Evolutionary conservation across 1,139 yeast genomes (phyloP).

Genomic region (Sugiyamaella sp.): DNA sequence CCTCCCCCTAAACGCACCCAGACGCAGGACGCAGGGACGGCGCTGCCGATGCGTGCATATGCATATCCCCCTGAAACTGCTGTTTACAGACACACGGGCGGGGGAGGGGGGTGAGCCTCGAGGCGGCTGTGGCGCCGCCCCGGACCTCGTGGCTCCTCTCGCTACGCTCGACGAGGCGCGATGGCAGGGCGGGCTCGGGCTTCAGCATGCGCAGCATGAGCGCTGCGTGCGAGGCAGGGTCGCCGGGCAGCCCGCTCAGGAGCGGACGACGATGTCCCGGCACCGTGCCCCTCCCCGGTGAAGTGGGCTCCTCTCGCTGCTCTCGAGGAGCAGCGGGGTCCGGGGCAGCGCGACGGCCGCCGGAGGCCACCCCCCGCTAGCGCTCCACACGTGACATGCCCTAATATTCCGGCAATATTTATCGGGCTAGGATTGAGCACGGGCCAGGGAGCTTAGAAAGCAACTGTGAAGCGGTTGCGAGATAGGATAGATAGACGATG

Average conservation of each 20-base stretch:
- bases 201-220: too few species aligned
- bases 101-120: background rate
- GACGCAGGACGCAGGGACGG: background rate
- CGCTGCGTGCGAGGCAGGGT: too few species aligned
- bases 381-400: background rate
- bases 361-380: background rate
- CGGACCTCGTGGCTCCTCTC: background rate
- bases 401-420: background rate
- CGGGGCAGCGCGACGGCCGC: slow-evolving; percentile 4
- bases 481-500: background rate
- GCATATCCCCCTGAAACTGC: background rate
- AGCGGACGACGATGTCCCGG: too few species aligned
- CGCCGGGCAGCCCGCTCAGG: too few species aligned
- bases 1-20: too few species aligned
- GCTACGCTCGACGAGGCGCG: background rate
- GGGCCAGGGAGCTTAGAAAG: background rate
- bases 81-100: background rate
- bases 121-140: background rate
- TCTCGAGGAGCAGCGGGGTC: background rate
- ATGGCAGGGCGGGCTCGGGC: background rate
- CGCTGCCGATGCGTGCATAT: background rate
- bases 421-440: background rate
- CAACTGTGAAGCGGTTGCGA: background rate
- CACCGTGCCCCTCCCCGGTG: too few species aligned
- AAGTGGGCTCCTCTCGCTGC: background rate